phyloP scores from a whole-genome alignment of 345 rosid species.

The Erysimum cheiranthoides region DNA sequence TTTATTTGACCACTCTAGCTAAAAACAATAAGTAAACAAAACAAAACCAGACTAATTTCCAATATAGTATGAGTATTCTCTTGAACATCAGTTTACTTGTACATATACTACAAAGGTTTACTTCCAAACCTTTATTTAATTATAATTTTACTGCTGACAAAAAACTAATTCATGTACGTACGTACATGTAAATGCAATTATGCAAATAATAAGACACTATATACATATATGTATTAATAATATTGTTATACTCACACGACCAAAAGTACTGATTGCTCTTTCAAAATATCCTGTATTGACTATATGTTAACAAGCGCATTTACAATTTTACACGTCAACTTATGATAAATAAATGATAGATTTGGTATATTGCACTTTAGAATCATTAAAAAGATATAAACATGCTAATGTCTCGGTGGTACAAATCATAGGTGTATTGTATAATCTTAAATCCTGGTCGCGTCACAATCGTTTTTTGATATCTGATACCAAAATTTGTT shows the following conservation, averaged over 20 bases:
- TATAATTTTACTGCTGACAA: not conserved
- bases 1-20: slow-evolving; percentile 17
- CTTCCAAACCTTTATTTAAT: not conserved
- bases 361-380: not conserved
- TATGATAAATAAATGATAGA: slow-evolving; percentile 4
- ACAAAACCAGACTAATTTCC: not conserved
- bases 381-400: not conserved
- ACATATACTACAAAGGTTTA: not conserved
- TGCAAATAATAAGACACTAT: slow-evolving; percentile 13
- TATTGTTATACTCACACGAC: slow-evolving; percentile 33
- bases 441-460: slow-evolving; percentile 4
- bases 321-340: slow-evolving; percentile 39
- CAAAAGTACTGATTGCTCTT: slow-evolving; percentile 30
- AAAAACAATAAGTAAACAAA: not conserved
- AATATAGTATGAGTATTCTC: not conserved
- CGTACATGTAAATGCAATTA: slow-evolving; percentile 29
- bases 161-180: not conserved
- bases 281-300: slow-evolving; percentile 10
- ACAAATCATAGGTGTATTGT: slow-evolving; percentile 2
- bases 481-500: not conserved
- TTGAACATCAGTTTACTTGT: too few relatives aligned
- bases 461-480: not conserved
- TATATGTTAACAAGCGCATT: slow-evolving; percentile 25
- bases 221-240: slow-evolving; percentile 20
- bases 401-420: slow-evolving; percentile 14